Evolutionary conservation across 2,329 filamentous ascomycete species (phyloP).

Genomic region (Sporothrix euskadiensis): DNA sequence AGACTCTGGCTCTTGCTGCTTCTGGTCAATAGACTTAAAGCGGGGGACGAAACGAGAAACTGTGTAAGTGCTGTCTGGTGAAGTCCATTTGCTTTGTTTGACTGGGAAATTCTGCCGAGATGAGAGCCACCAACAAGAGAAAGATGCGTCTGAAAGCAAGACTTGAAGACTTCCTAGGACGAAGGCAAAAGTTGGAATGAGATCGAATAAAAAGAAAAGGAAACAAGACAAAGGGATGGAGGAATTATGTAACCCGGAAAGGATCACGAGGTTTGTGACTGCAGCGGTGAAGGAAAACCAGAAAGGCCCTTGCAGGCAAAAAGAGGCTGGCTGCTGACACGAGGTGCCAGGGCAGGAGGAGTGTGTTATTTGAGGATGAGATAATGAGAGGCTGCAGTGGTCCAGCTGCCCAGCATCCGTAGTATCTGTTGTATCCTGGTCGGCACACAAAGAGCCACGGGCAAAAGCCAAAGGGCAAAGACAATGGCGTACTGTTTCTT

Average conservation of each 20-base stretch:
- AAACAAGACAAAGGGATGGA: not conserved
- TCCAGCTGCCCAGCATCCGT: not conserved
- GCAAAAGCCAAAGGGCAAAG: constrained; percentile 16
- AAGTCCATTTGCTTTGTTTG: constrained; percentile 29
- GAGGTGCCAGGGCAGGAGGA: not conserved
- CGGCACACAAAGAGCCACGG: constrained; percentile 20
- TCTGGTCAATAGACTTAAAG: constrained; percentile 4
- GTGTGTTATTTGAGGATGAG: not conserved
- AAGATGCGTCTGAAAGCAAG: not conserved
- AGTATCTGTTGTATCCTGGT: not conserved
- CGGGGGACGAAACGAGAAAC: constrained; percentile 25
- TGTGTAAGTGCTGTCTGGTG: constrained; percentile 26
- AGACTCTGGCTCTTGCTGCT: not conserved
- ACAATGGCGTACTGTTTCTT: constrained; percentile 4
- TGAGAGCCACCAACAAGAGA: not conserved
- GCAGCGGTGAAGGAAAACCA: constrained; percentile 16
- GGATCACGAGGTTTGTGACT: not conserved
- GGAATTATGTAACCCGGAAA: not conserved
- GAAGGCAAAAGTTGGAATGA: not conserved
- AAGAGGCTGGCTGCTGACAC: constrained; percentile 7
- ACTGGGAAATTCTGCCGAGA: not conserved
- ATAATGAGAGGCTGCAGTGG: constrained; percentile 6
- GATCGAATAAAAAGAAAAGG: not conserved
- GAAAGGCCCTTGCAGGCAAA: not conserved
- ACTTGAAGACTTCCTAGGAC: not conserved